Conservation (phyloP, 345 rosid species). For the Erucastrum elatum region DNA sequence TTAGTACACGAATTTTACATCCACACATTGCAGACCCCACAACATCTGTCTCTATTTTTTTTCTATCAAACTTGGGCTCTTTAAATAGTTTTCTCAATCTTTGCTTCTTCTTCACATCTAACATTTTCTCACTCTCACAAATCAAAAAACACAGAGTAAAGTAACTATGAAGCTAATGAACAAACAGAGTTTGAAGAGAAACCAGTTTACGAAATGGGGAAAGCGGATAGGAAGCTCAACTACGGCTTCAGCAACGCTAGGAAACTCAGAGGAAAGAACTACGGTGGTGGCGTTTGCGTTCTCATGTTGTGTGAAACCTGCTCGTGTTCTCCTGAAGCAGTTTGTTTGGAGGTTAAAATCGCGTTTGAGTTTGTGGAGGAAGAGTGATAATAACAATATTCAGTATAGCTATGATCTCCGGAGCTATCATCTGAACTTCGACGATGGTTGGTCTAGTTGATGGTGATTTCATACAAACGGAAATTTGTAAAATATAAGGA, state of each 20-base stretch:
- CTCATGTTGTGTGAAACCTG: constrained; percentile 30
- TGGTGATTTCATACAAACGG: not conserved
- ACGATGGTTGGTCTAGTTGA: constrained; percentile 41
- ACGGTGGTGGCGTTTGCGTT: constrained; percentile 33
- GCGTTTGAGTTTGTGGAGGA: constrained; percentile 34
- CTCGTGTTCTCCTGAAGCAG: constrained; percentile 32
- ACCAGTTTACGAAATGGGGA: constrained; percentile 43
- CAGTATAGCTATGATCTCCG: constrained; percentile 45
- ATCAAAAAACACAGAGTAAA: constrained; percentile 20
- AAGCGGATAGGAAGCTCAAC: constrained; percentile 37
- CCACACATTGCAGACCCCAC: constrained; percentile 25
- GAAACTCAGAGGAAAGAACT: constrained; percentile 34
- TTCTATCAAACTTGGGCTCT: not conserved
- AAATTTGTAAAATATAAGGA: not conserved
- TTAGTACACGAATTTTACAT: constrained; percentile 12
- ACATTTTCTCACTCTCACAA: constrained; percentile 20
- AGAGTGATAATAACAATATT: constrained; percentile 30
- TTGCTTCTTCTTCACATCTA: constrained; percentile 31
- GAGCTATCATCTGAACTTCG: constrained; percentile 49
- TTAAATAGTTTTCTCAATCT: constrained; percentile 30
- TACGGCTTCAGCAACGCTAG: constrained; percentile 11
- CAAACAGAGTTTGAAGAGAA: constrained; percentile 42
- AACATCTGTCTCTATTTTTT: not conserved
- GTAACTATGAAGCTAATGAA: constrained; percentile 20
- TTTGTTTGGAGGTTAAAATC: constrained; percentile 44